These are phyloP conservation scores for Ceratocystis variospora DNA, from an alignment of 2,329 filamentous ascomycete genomes.

Conservation along the genomic window DNA sequence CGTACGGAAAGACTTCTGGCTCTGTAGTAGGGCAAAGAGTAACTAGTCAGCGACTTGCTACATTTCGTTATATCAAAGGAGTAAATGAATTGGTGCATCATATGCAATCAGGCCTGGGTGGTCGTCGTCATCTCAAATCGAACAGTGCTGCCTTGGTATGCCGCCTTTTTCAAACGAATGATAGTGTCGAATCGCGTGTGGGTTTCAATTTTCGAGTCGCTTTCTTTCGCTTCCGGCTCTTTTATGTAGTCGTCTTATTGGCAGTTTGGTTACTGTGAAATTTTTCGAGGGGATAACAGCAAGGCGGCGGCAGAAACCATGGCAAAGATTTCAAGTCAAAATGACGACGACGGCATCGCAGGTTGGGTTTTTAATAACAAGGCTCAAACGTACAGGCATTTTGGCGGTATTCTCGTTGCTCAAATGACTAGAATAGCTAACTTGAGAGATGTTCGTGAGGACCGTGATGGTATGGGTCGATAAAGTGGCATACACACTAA, in stretches of 20 bases:
- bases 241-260: neutral
- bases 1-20: slow-evolving; percentile 99
- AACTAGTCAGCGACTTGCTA: slow-evolving; percentile 19
- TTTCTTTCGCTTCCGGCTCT: neutral
- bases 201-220: neutral
- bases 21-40: slow-evolving; percentile 40
- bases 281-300: neutral
- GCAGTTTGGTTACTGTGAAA: neutral
- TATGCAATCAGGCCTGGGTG: neutral
- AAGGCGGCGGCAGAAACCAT: slow-evolving; percentile 2
- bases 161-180: neutral
- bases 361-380: slow-evolving; percentile 3
- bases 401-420: slow-evolving; percentile 19
- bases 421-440: slow-evolving; percentile 20
- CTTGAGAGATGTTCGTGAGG: slow-evolving; percentile 17
- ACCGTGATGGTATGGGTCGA: slow-evolving; percentile 18
- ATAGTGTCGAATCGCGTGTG: neutral
- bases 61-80: neutral
- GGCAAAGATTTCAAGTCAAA: slow-evolving; percentile 16
- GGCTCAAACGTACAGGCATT: slow-evolving; percentile 20
- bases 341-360: slow-evolving; percentile 10
- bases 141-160: neutral
- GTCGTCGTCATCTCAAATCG: neutral
- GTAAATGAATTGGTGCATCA: neutral
- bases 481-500: slow-evolving; percentile 18